These are phyloP conservation scores for Cenchrus fungigraminus DNA, from an alignment of 176 grass and related monocot genomes.

Conservation along the genomic window DNA sequence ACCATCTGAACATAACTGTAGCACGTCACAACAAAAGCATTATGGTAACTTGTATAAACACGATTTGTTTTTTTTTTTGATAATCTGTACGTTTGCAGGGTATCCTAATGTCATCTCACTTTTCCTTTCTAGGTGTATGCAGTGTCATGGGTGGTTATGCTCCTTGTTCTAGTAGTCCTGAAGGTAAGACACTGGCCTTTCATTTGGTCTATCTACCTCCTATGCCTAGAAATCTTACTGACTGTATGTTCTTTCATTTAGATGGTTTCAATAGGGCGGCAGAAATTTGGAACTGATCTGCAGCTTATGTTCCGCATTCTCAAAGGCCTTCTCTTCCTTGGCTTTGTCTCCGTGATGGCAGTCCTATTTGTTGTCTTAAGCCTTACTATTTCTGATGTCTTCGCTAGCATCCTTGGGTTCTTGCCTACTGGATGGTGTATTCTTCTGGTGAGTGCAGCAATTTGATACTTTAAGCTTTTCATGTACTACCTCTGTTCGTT, in stretches of 20 bases:
- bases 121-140: constrained; percentile 78
- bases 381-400: constrained; percentile 80
- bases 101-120: constrained; percentile 18
- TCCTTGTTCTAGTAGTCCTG: constrained; percentile 76
- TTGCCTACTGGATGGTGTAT: constrained; percentile 92
- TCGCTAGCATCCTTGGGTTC: constrained; percentile 76
- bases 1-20: constrained; percentile 89
- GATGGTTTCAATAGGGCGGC: constrained; percentile 87
- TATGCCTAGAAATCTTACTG: constrained; percentile 20
- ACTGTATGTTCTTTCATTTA: constrained; percentile 42
- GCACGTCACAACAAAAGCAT: constrained; percentile 65
- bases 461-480: constrained; percentile 3
- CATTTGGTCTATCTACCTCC: neutral
- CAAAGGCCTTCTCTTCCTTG: constrained; percentile 91
- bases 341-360: constrained; percentile 77
- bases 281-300: constrained; percentile 66
- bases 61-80: constrained; percentile 20
- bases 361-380: constrained; percentile 70
- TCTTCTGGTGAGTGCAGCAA: constrained; percentile 78
- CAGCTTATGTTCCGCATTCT: constrained; percentile 97
- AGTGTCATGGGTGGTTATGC: constrained; percentile 95
- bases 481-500: neutral
- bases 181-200: constrained; percentile 61
- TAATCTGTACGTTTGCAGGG: neutral
- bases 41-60: constrained; percentile 60